Evolutionary conservation across 1,139 yeast genomes (phyloP).

Genomic region (Candida sp.): DNA sequence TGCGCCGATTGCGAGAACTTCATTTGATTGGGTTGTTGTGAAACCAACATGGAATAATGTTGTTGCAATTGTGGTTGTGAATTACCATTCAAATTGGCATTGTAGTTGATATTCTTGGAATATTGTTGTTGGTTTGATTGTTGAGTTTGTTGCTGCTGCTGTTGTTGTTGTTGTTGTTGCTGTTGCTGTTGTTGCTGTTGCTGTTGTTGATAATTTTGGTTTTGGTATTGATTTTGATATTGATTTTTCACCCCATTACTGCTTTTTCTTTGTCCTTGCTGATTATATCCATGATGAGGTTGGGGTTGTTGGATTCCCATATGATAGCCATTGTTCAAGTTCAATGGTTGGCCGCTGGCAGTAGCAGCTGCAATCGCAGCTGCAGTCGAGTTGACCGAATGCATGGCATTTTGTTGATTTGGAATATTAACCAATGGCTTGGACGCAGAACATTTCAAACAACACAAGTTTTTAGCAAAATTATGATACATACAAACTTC

Average conservation of each 20-base stretch:
- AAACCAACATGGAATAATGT: slow-evolving; percentile 3
- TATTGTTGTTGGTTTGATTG: slow-evolving; percentile 8
- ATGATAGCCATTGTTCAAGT: slow-evolving; percentile 23
- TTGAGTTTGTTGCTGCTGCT: no score
- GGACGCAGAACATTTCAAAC: slow-evolving; percentile 85
- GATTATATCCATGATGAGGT: slow-evolving; percentile 15
- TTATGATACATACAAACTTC: slow-evolving; percentile 86
- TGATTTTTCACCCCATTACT: background rate
- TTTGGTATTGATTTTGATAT: slow-evolving; percentile 18
- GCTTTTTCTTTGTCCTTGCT: slow-evolving; percentile 6
- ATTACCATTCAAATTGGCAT: slow-evolving; percentile 4
- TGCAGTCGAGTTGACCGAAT: slow-evolving; percentile 43
- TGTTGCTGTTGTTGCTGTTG: slow-evolving; percentile 17
- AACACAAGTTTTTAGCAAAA: slow-evolving; percentile 86
- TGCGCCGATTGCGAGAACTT: slow-evolving; percentile 18
- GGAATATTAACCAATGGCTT: slow-evolving; percentile 48
- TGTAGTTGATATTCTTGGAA: slow-evolving; percentile 4
- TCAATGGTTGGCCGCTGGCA: slow-evolving; percentile 49
- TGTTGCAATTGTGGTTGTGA: slow-evolving; percentile 5
- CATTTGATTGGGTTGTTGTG: slow-evolving; percentile 3
- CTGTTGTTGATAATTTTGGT: slow-evolving; percentile 11
- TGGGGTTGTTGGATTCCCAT: slow-evolving; percentile 29
- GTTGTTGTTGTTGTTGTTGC: no score
- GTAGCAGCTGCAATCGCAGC: slow-evolving; percentile 54
- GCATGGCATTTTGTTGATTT: slow-evolving; percentile 18